Base-by-base conservation (phyloP, 2,329 filamentous ascomycete genomes). In the Talaromyces sp. region DNA sequence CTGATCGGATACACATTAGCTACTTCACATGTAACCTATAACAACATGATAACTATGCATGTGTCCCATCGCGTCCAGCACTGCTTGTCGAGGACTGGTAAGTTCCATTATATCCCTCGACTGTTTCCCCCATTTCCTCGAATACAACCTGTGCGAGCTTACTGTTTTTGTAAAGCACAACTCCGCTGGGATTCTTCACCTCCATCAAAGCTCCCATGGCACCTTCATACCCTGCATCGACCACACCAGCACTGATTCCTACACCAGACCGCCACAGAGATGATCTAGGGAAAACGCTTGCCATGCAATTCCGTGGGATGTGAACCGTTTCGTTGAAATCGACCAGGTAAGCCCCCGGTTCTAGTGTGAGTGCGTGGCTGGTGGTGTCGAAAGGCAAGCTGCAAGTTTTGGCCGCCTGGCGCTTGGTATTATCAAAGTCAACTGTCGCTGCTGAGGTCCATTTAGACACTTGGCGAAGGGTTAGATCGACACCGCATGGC, bases 201-300 rank as follows among this genome's bases (percentile, higher is more conserved):
- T 77, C 68, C 63, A 79, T 62, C 64, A 78, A 62, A 21, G 70
- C 75, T 0, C 76, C 76, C 11, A 79, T 58, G 3, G 72, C 72
- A 21, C 78, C 78, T 38, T 75, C 65, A 62, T 80, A 80, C 3
- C 77, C 78, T 24, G 70, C 69, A 63, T 80, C 77, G 52, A 79
- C 69, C 3, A 79, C 75, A 1, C 77, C 77, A 10, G 77, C 74
- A 35, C 58, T 64, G 14, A 80, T 58, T 0, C 66, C 51, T 0
- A 71, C 74, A 0, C 78, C 77, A 13, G 74, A 78, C 2, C 77
- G 65, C 62, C 71, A 80, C 2, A 80, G 65, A 2, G 77, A 79
- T 13, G 70, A 73, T 26, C 78, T 64, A 1, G 70, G 66, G 11
- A 76, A 76, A 3, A 80, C 60, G 41, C 69, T 69, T 0, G 69